Conservation (phyloP, 2,329 filamentous ascomycete genomes). For the Aspergillus ruber region DNA sequence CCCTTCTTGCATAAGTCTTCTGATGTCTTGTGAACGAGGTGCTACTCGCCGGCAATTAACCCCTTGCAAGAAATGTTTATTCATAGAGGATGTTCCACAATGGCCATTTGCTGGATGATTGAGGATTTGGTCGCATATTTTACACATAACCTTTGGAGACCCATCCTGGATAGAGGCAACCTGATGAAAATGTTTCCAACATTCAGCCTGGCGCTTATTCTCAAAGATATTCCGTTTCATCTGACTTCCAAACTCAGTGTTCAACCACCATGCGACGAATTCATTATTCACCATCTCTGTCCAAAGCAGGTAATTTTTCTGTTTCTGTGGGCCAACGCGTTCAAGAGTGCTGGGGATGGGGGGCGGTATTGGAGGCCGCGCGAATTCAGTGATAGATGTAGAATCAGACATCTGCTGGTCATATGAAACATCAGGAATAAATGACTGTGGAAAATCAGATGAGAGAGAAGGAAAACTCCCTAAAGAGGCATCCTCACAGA, state of each 20-base stretch:
- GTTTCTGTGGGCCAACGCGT: slow-evolving; percentile 2
- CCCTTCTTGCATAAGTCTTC: not conserved
- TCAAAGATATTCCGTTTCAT: slow-evolving; percentile 7
- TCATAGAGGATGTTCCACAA: not conserved
- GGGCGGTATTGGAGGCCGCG: not conserved
- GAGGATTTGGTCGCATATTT: not conserved
- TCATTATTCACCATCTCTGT: slow-evolving; percentile 5
- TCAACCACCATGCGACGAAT: slow-evolving; percentile 1
- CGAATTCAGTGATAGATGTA: not conserved
- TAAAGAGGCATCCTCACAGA: slow-evolving; percentile 2
- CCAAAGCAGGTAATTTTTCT: slow-evolving; percentile 7
- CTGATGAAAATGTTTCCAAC: not conserved
- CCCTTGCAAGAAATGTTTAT: not conserved
- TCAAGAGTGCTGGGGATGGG: slow-evolving; percentile 1
- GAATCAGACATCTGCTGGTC: not conserved
- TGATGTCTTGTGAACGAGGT: not conserved
- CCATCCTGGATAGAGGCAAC: not conserved
- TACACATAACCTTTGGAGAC: not conserved
- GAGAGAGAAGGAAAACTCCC: slow-evolving; percentile 2
- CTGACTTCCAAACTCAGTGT: slow-evolving; percentile 3
- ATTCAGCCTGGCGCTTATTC: not conserved
- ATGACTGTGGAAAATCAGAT: slow-evolving; percentile 1
- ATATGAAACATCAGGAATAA: slow-evolving; percentile 1
- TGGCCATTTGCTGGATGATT: not conserved
- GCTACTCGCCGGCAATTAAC: not conserved